Evolutionary conservation across 108 stramenopile genomes (phyloP), one percentile per base, ranked within the genome.

Genomic region (Skeletonema potamos): DNA sequence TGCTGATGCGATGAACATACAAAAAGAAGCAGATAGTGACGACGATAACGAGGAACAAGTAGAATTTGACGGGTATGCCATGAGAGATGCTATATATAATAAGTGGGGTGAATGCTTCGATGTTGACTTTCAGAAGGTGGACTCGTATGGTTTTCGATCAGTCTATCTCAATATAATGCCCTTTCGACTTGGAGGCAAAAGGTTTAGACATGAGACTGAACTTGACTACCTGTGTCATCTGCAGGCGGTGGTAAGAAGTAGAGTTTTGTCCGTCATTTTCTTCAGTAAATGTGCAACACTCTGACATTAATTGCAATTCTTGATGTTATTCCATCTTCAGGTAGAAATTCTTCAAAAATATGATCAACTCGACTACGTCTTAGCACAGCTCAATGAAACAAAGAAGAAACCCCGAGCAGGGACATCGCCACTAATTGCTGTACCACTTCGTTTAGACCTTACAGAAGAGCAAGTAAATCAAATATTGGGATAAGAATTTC

Each of bases 311-410:
- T 32, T 17, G 11, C 28, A 20, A 29, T 39, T 37, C 4, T 6
- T 27, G 3, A n/a, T n/a, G n/a, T n/a, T 29, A 9, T 55, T 55
- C 28, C 20, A 13, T 22, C 28, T 30, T 10, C 34, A 79, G 77
- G 86, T 91, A 0, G 91, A 92, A 65, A 89, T 92, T 54, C 73
- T 92, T 39, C 64, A 76, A 36, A 86, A 88, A 62, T 92, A 92
- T 57, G 74, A 88, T 46, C 88, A 88, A 43, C 67, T 91, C 2
- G 88, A 86, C 15, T 86, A 73, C 57, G 76, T 87, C 6, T 54
- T 86, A 10, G 37, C 74, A 70, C 90, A 91, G 51, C 68, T 91
- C 11, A 30, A 64, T 37, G 88, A 91, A 68, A 88, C 90, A 51
- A 68, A 77, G 17, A 91, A 88, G 63, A 91, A 87, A 57, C 90